Evolutionary conservation across 257 asterid genomes (phyloP), one percentile per base, ranked within the genome.

Genomic region (Lycium barbarum): DNA sequence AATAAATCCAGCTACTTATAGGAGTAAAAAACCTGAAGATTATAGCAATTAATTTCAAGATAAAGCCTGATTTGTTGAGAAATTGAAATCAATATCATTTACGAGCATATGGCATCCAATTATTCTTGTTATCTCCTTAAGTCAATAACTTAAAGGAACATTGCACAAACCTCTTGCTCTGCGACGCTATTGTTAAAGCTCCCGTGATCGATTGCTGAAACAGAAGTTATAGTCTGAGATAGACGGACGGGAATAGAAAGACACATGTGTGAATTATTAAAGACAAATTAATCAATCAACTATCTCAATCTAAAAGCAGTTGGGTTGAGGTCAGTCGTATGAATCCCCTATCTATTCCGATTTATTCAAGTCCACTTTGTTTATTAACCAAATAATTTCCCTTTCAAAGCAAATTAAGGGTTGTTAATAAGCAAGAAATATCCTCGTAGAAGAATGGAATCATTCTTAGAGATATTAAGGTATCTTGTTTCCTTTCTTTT

Each of bases 401-500:
- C 22, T 51, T 13, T 76, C 47, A 49, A 76, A 76, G 47, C 15
- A 76, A 20, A 76, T 51, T 76, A 76, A 14, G 22, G 47, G 47
- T 76, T 76, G 63, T 26, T 26, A 76, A 76, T 33, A 76, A 51
- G 26, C 47, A 22, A 76, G 26, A 51, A 43, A 76, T 22, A 51
- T 47, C 47, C 82, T 51, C 51, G 63, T 76, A 63, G 26, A 76
- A 33, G 65, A 26, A 53, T 86, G 93, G 93, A 68, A 96, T 94
- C 78, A 93, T 94, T 98, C 99, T 94, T 90, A 89, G 99, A 88
- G 98, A 96, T 88, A 96, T 96, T 86, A 94, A 96, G 99, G 99
- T 94, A 86, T 54, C 80, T 6, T 49, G 1, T 49, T 49, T 9
- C 55, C 11, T 49, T 49, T 40, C 45, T 40, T 9, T 49, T 49